Percentiles rank a stretch among this genome's conserved stretches.
phyloP scores from a whole-genome alignment of 345 rosid genomes.

The Sonneratia alba region DNA sequence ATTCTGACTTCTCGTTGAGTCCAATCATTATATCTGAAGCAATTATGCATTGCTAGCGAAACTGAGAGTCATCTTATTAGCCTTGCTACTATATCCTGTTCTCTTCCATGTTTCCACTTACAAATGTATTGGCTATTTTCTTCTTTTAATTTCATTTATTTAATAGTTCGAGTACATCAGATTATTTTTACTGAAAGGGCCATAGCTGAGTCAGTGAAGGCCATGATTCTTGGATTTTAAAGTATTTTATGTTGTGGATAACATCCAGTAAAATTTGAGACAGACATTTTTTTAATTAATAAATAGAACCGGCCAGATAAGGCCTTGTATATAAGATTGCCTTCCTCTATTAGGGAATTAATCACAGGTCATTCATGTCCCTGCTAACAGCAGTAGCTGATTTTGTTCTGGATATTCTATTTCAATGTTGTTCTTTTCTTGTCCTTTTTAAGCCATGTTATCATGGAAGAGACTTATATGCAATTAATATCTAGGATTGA shows the following conservation, averaged over 20 bases:
- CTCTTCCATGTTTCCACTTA: background rate
- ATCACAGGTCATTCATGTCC: background rate
- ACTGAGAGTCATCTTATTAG: background rate
- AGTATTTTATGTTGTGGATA: background rate
- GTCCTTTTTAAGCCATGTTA: background rate
- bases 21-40: background rate
- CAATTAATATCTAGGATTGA: background rate
- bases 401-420: background rate
- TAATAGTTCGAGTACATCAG: background rate
- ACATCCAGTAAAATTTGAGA: no score
- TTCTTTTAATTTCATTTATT: background rate
- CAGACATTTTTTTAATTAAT: background rate
- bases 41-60: background rate
- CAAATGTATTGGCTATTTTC: background rate
- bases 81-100: background rate
- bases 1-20: constrained; percentile 12
- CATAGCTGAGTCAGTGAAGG: background rate
- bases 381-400: background rate
- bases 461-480: background rate
- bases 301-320: background rate
- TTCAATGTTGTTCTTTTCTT: background rate
- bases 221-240: background rate
- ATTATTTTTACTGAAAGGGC: background rate
- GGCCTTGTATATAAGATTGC: background rate
- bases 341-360: background rate